A percentile compares a stretch with the other conserved stretches of the same genome.
Evolutionary conservation across 139 green algal genomes (phyloP).

Genomic region (Pycnococcus provasolii): DNA sequence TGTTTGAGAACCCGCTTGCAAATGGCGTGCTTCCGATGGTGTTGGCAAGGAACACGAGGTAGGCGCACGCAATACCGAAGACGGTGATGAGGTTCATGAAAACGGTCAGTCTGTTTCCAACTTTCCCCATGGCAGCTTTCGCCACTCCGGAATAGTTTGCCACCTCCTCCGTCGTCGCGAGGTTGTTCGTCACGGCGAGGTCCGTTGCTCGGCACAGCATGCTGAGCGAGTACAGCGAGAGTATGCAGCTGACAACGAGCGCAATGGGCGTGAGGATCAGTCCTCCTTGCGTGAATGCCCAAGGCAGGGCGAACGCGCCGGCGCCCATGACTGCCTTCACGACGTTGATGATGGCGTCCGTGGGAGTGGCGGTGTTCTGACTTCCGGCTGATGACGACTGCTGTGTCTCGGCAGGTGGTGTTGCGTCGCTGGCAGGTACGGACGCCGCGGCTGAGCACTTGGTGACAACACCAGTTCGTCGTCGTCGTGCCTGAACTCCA

Average conservation of each 20-base stretch:
- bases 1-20: not conserved
- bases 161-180: not conserved
- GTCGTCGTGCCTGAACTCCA: too few relatives aligned
- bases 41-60: constrained; percentile 25
- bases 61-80: constrained; percentile 26
- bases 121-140: constrained; percentile 4
- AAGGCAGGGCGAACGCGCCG: constrained; percentile 30
- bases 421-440: too few relatives aligned
- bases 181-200: not conserved
- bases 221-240: constrained; percentile 17
- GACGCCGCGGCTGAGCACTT: too few relatives aligned
- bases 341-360: constrained; percentile 20
- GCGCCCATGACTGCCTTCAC: constrained; percentile 32
- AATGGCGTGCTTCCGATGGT: constrained; percentile 10
- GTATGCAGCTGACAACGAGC: constrained; percentile 7
- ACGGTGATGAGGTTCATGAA: constrained; percentile 14
- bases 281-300: constrained; percentile 28
- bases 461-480: too few relatives aligned
- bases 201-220: constrained; percentile 21
- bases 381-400: too few relatives aligned
- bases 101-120: constrained; percentile 5
- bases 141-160: constrained; percentile 28
- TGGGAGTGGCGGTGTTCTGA: not conserved
- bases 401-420: too few relatives aligned
- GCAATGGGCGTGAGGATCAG: constrained; percentile 6